Base-by-base conservation (phyloP, 1,284 basidiomycete species). In the Agaricales sp. region DNA sequence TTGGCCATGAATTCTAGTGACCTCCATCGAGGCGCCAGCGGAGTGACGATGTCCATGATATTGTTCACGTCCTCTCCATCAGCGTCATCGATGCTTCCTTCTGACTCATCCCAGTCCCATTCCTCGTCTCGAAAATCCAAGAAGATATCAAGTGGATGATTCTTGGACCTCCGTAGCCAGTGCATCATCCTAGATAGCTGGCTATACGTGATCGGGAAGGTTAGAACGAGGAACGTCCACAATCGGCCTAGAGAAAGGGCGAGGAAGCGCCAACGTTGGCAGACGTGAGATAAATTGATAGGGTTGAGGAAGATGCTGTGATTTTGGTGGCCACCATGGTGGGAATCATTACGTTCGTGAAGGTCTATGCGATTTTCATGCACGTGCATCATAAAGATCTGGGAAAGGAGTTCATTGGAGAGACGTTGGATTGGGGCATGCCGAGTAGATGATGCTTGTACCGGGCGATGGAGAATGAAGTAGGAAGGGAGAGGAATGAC, bases 81-180 rank as follows among this genome's bases (percentile, higher is more conserved):
- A 1, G 37, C 19, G 48, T 64, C 63, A 13, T 59, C 54, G 69
- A 71, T 75, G 52, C 74, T 63, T 76, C 76, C 78, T 11, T 58
- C 55, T 0, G n/a, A n/a, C 49, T 64, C 62, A 13, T 59, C 54
- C 69, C 72, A 76, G 53, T 74, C 63, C 77, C 76, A 78, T 11
- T 58, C 55, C 0, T 70, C 70, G 59, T 78, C 76, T 12, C 76
- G 72, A 52, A 77, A 64, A 55, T 80, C 77, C 53, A 78, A 65
- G 38, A 68, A 59, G 25, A 80, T 63, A 50, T 72, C 63, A 35
- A 80, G 62, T 0, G 74, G 68, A 47, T 62, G 60, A 12, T 55
- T 51, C 21, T 62, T 61, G 12, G 77, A 78, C 16, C 74, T 66
- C 14, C 54, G 49, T 3, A 78, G 57, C 57, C 63, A 74, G 14